Evolutionary conservation across 2,329 filamentous ascomycete species (phyloP).

Genomic region (Canariomyces notabilis): DNA sequence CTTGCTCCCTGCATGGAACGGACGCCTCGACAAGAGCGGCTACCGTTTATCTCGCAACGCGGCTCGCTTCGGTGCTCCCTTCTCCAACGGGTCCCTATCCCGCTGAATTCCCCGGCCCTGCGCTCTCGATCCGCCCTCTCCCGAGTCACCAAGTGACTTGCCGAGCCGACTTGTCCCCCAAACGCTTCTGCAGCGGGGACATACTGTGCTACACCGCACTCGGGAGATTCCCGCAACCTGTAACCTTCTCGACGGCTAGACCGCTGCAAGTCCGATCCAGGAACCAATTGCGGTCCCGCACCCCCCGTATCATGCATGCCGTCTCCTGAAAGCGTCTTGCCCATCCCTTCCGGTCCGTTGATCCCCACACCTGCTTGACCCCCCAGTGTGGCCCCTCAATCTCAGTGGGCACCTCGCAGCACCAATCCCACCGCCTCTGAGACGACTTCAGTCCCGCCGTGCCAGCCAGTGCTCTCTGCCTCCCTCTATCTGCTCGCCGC

Average conservation of each 20-base stretch:
- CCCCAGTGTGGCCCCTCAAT: constrained; percentile 13
- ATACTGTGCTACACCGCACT: constrained; percentile 29
- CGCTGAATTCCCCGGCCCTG: constrained; percentile 11
- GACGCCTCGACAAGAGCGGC: constrained; percentile 17
- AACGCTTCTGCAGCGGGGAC: constrained; percentile 31
- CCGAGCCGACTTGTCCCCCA: constrained; percentile 24
- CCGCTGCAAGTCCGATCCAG: constrained; percentile 32
- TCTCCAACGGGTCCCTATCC: constrained; percentile 3
- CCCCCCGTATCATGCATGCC: constrained; percentile 43
- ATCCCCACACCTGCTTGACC: constrained; percentile 20
- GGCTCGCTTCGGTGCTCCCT: constrained; percentile 1
- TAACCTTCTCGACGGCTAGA: constrained; percentile 32
- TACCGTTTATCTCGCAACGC: constrained; percentile 8
- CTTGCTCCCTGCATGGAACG: not conserved
- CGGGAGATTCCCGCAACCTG: constrained; percentile 25
- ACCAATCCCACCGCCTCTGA: constrained; percentile 14
- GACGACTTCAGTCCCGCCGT: constrained; percentile 13
- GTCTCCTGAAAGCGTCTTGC: constrained; percentile 32
- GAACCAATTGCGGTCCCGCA: constrained; percentile 34
- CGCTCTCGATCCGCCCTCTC: constrained; percentile 21
- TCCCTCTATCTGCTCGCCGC: constrained; percentile 16
- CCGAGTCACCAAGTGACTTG: constrained; percentile 30
- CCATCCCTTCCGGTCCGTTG: constrained; percentile 25
- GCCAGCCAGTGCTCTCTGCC: constrained; percentile 12
- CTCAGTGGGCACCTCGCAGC: constrained; percentile 8